These are phyloP conservation scores for Penicillium sp. DNA, from an alignment of 2,329 filamentous ascomycete genomes.

Conservation along the genomic window DNA sequence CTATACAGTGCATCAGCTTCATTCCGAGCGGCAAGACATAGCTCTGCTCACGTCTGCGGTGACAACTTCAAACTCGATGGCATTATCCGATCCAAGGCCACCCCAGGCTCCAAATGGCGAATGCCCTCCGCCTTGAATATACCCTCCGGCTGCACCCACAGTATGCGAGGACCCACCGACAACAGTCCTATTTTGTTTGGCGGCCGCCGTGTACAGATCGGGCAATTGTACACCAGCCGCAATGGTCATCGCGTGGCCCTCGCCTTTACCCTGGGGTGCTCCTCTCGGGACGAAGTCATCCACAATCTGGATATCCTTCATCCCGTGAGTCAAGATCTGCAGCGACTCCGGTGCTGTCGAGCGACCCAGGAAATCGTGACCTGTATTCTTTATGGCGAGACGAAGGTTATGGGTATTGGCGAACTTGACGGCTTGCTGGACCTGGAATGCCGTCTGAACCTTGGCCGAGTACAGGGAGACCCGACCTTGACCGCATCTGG, in stretches of 20 bases:
- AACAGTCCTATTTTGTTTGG: slow-evolving; percentile 6
- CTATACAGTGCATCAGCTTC: slow-evolving; percentile 3
- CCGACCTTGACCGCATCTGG: slow-evolving; percentile 35
- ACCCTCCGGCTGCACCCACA: slow-evolving; percentile 17
- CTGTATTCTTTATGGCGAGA: slow-evolving; percentile 37
- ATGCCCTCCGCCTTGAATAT: slow-evolving; percentile 36
- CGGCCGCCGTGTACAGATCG: slow-evolving; percentile 14
- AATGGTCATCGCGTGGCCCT: slow-evolving; percentile 15
- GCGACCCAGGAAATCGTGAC: slow-evolving; percentile 38
- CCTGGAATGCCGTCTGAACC: slow-evolving; percentile 31
- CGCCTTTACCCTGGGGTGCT: slow-evolving; percentile 7
- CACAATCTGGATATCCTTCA: slow-evolving; percentile 29
- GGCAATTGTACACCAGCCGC: slow-evolving; percentile 15
- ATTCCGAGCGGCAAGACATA: not conserved
- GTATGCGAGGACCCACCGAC: slow-evolving; percentile 11
- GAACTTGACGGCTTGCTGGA: slow-evolving; percentile 41
- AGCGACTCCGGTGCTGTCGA: slow-evolving; percentile 34
- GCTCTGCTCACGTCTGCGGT: slow-evolving; percentile 31
- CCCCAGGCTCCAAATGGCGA: slow-evolving; percentile 31
- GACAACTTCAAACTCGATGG: slow-evolving; percentile 25
- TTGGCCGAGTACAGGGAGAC: slow-evolving; percentile 39
- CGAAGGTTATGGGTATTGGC: slow-evolving; percentile 34
- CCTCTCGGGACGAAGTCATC: slow-evolving; percentile 26
- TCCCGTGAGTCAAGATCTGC: slow-evolving; percentile 36
- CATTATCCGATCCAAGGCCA: slow-evolving; percentile 39